Evolutionary conservation across 2,329 filamentous ascomycete genomes (phyloP).

Genomic region (Aspergillus calidoustus): DNA sequence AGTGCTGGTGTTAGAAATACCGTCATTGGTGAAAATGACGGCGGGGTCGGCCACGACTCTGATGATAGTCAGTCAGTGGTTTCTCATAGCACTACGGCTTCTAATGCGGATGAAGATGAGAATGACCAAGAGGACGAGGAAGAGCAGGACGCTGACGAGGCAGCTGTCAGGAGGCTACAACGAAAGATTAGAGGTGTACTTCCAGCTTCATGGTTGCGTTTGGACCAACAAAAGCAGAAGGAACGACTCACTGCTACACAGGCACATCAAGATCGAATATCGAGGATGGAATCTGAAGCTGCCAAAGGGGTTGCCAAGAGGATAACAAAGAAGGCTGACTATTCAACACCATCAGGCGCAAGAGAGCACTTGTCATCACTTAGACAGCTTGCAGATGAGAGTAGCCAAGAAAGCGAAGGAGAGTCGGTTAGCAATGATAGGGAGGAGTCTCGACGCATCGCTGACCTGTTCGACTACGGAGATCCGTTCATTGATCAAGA

Average conservation of each 20-base stretch:
- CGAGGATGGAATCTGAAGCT: slow-evolving; percentile 32
- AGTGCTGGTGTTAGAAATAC: slow-evolving; percentile 22
- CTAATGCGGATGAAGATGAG: slow-evolving; percentile 19
- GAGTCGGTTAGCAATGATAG: slow-evolving; percentile 13
- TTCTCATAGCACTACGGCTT: slow-evolving; percentile 22
- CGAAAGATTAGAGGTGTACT: slow-evolving; percentile 54
- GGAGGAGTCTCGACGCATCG: slow-evolving; percentile 19
- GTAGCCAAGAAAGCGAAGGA: slow-evolving; percentile 33
- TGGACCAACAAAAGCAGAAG: slow-evolving; percentile 44
- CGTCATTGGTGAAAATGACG: slow-evolving; percentile 20
- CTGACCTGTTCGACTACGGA: slow-evolving; percentile 27
- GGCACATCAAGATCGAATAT: slow-evolving; percentile 26
- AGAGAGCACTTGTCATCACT: slow-evolving; percentile 22
- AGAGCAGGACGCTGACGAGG: slow-evolving; percentile 24
- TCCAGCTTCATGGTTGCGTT: slow-evolving; percentile 53
- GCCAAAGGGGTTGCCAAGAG: slow-evolving; percentile 42
- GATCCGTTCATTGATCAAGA: slow-evolving; percentile 30
- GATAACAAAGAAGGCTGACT: slow-evolving; percentile 31
- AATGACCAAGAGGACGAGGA: slow-evolving; percentile 18
- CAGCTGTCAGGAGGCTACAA: slow-evolving; percentile 39
- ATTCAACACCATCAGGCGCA: slow-evolving; percentile 20
- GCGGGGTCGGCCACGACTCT: slow-evolving; percentile 21
- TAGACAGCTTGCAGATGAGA: slow-evolving; percentile 33
- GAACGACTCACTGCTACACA: slow-evolving; percentile 24
- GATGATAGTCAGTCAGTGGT: slow-evolving; percentile 27